Conservation (phyloP, 805 yeast genomes). For the Yarrowia sp. region DNA sequence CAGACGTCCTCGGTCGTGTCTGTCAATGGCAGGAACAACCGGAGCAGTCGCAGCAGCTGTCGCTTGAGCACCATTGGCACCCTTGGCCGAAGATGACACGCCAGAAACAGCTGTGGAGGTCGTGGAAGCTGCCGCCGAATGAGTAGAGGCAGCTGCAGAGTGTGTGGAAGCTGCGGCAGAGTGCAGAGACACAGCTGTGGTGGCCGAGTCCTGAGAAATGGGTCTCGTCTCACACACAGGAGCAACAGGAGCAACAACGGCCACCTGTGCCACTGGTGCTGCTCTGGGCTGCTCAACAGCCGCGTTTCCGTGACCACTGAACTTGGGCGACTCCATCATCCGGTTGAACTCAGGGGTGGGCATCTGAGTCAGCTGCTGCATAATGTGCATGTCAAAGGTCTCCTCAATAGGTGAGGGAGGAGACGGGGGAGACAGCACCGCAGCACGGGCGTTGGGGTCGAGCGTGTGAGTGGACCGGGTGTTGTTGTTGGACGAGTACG, state of each 20-base stretch:
- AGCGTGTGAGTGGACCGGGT: not conserved
- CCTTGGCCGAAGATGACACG: not conserved
- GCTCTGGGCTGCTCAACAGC: not conserved
- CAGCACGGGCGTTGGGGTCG: not conserved
- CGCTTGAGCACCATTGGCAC: not conserved
- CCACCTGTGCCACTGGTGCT: not conserved
- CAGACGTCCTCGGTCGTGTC: conserved; percentile 32
- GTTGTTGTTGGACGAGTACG: not conserved
- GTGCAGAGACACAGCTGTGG: not conserved
- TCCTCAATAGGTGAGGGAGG: conserved; percentile 7
- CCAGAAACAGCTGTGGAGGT: not conserved
- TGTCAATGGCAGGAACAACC: not conserved
- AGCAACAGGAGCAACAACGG: not conserved
- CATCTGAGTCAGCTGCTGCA: conserved; percentile 24
- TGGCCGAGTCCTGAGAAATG: not conserved
- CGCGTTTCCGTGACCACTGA: not conserved
- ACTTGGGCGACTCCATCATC: not conserved
- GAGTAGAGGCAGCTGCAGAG: not conserved
- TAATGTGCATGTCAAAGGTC: conserved; percentile 18
- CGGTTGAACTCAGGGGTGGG: conserved; percentile 25
- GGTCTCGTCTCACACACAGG: not conserved
- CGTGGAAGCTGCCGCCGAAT: not conserved
- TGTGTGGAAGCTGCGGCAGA: not conserved
- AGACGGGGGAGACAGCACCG: not conserved
- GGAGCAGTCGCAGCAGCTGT: not conserved